Percentiles rank a stretch among this genome's conserved stretches.
phyloP scores from a whole-genome alignment of 495 filamentous ascomycete genomes.

The Cercophora samala region DNA sequence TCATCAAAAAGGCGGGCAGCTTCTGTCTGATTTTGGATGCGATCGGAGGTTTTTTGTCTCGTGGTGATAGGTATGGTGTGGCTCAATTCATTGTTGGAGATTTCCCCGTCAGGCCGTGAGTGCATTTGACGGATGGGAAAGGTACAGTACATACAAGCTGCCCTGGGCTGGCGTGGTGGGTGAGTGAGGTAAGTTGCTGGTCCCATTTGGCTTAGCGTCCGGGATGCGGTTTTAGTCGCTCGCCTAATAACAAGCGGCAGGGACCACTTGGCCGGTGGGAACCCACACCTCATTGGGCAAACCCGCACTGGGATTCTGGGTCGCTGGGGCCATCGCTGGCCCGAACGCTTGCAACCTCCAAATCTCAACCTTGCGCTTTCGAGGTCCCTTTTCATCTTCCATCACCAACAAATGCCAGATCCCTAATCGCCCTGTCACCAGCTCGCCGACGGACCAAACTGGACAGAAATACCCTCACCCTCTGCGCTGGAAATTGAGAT shows the following conservation, averaged over 20 bases:
- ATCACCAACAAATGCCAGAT: constrained; percentile 21
- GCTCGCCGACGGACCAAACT: constrained; percentile 7
- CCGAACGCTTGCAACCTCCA: constrained; percentile 32
- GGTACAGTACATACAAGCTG: too few relatives aligned
- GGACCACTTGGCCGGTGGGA: constrained; percentile 23
- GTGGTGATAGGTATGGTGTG: not conserved
- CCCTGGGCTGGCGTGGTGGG: constrained; percentile 4
- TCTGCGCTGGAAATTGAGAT: not conserved
- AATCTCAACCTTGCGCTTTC: constrained; percentile 37
- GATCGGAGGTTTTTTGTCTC: not conserved
- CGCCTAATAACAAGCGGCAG: constrained; percentile 36
- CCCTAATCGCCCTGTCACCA: constrained; percentile 13
- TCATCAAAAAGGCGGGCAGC: too few relatives aligned
- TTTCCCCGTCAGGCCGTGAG: not conserved
- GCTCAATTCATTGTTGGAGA: not conserved
- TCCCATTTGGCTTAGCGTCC: constrained; percentile 25
- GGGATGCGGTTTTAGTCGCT: constrained; percentile 32
- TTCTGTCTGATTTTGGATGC: too few relatives aligned
- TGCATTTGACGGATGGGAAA: not conserved
- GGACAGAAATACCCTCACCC: not conserved
- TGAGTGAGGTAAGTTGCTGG: constrained; percentile 3
- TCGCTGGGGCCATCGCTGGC: constrained; percentile 7
- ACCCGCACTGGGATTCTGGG: constrained; percentile 22
- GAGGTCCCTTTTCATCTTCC: constrained; percentile 33
- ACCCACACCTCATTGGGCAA: constrained; percentile 22